These are phyloP conservation scores for Hyaloperonospora brassicae DNA, from an alignment of 352 stramenopile genomes.

Conservation along the genomic window DNA sequence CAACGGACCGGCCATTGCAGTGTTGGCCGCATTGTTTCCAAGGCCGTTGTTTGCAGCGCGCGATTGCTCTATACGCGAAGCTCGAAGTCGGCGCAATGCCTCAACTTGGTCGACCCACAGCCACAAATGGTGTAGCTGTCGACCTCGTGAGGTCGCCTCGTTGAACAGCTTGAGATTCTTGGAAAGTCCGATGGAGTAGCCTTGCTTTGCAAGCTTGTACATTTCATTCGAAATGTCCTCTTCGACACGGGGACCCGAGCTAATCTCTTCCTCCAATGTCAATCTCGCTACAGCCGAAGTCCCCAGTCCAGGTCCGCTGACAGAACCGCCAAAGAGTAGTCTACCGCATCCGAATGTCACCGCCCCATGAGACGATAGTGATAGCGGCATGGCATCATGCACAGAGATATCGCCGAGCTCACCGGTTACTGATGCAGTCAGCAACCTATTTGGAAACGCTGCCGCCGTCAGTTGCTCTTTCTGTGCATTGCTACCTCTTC, in stretches of 20 bases:
- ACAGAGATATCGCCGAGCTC: constrained; percentile 84
- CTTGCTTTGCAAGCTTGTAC: constrained; percentile 61
- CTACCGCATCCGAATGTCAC: constrained; percentile 72
- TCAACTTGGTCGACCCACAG: constrained; percentile 83
- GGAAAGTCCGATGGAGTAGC: constrained; percentile 68
- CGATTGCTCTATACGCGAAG: constrained; percentile 42
- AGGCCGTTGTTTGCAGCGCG: constrained; percentile 22
- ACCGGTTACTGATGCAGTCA: constrained; percentile 60
- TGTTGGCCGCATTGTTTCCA: constrained; percentile 22
- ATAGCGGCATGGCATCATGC: constrained; percentile 80
- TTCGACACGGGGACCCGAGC: constrained; percentile 18
- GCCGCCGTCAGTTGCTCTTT: constrained; percentile 37
- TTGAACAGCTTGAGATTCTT: constrained; percentile 74
- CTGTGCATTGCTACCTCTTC: constrained; percentile 20
- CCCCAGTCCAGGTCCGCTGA: constrained; percentile 22
- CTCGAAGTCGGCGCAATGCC: constrained; percentile 52
- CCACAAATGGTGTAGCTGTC: constrained; percentile 61
- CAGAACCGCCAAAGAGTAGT: constrained; percentile 51
- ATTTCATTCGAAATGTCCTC: constrained; percentile 74
- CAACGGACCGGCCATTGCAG: constrained; percentile 33
- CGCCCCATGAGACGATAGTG: constrained; percentile 57
- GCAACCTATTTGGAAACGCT: constrained; percentile 72
- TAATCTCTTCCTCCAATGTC: constrained; percentile 29
- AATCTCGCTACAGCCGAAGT: constrained; percentile 34
- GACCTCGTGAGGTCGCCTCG: constrained; percentile 27